phyloP scores from a whole-genome alignment of 2,329 filamentous ascomycete species.

The Ophiostoma sp. region DNA sequence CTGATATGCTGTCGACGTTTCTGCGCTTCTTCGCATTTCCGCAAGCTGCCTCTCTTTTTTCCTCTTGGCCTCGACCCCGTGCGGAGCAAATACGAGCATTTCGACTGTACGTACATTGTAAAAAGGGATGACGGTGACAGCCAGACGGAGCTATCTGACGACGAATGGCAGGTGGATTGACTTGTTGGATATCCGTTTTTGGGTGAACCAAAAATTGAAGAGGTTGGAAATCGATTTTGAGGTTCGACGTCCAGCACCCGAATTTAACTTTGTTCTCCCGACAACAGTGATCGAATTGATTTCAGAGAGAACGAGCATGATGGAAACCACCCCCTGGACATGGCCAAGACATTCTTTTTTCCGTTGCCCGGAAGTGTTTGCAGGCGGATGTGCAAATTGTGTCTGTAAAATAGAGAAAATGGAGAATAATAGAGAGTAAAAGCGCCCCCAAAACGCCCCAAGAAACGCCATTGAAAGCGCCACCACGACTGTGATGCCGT shows the following conservation, averaged over 20 bases:
- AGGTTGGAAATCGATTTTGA: neutral
- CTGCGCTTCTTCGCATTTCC: neutral
- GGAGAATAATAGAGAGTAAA: neutral
- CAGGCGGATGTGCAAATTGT: neutral
- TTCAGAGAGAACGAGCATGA: neutral
- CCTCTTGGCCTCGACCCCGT: neutral
- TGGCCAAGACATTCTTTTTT: neutral
- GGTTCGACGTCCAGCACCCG: neutral
- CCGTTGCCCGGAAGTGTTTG: conserved; percentile 1
- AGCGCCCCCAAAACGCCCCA: neutral
- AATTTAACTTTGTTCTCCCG: neutral
- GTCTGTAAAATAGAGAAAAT: neutral
- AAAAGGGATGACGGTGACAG: conserved; percentile 1
- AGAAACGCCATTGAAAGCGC: neutral
- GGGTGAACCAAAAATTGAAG: neutral
- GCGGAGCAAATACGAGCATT: neutral
- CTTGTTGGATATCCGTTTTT: neutral
- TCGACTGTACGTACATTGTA: too few species aligned
- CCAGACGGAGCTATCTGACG: neutral
- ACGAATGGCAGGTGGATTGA: neutral
- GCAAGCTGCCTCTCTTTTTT: neutral
- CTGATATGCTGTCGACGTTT: neutral
- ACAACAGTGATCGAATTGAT: neutral
- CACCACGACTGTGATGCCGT: neutral
- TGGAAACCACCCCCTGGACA: neutral